Evolutionary conservation across 2,329 filamentous ascomycete species (phyloP).

Genomic region (Plenodomus biglobosus): DNA sequence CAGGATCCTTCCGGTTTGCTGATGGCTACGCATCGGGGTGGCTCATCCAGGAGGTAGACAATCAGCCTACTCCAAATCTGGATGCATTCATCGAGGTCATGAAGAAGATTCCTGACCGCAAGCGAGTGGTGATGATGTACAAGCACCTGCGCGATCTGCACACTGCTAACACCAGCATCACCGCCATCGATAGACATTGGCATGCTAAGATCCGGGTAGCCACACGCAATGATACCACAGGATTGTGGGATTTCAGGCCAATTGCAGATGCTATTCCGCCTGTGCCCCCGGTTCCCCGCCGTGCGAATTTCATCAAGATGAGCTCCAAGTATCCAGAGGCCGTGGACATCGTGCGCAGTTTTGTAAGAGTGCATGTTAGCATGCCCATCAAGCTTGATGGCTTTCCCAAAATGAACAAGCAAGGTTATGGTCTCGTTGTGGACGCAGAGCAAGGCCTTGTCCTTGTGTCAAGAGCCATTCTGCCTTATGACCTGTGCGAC

Average conservation of each 20-base stretch:
- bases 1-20: constrained; percentile 87
- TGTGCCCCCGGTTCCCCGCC: constrained; percentile 68
- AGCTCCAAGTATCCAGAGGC: constrained; percentile 85
- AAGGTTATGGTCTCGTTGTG: constrained; percentile 95
- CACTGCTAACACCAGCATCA: constrained; percentile 87
- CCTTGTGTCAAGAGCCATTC: constrained; percentile 87
- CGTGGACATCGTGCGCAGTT: constrained; percentile 91
- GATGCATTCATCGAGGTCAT: constrained; percentile 89
- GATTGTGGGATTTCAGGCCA: constrained; percentile 92
- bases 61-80: constrained; percentile 85
- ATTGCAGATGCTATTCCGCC: constrained; percentile 79
- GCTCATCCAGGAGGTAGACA: constrained; percentile 89
- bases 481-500: constrained; percentile 95
- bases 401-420: constrained; percentile 92
- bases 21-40: constrained; percentile 89
- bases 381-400: constrained; percentile 97
- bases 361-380: constrained; percentile 87
- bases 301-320: constrained; percentile 88
- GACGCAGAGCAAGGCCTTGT: constrained; percentile 96
- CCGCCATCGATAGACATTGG: constrained; percentile 95
- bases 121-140: constrained; percentile 90
- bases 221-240: constrained; percentile 83
- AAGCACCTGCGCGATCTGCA: constrained; percentile 94
- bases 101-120: constrained; percentile 76
- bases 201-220: constrained; percentile 91